Evolutionary conservation across 139 green algal genomes (phyloP), one percentile per base, ranked within the genome.

Genomic region (Chlamydomonas applanata): DNA sequence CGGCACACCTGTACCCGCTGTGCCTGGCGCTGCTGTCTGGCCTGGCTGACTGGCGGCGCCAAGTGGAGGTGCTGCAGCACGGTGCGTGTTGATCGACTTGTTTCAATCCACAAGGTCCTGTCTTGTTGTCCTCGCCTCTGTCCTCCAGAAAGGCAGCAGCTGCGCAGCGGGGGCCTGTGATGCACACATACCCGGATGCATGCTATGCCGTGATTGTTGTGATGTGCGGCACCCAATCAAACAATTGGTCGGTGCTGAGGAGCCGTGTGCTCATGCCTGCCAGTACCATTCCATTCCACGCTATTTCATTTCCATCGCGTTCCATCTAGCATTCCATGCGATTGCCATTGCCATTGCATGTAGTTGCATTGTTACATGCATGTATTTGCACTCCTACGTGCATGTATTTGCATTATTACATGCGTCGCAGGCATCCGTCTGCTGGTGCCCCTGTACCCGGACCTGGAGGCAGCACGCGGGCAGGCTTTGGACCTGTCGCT

Each of bases 21-120:
- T 63, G 67, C 45, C 25, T 73, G 16, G 67, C 67, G 44, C 40
- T 73, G 22, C 24, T 73, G 36, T 73, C 67, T 24, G 40, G 54
- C 5, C 30, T 59, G 67, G 22, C 45, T 7, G 27, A 60, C 40
- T 56, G 34, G 40, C 25, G 35, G 7, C 34, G 35, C n/a, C 34
- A 52, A 7, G 40, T n/a, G 16, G 46, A 20, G 46, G n/a, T 73
- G 67, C 40, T 73, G 44, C 67, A 61, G 34, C 24, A 62, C 14
- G 67, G 67, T 57, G 34, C 27, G 67, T 3, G 7, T 2, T 24
- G 9, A 4, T 62, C 20, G 4, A 25, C 20, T 32, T 34, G 4
- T 36, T 19, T 53, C 20, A 27, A 25, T 71, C 9, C 64, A 13
- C 20, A 54, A 54, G 2, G 59, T 24, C 3, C 29, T 52, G 30